A percentile compares a stretch with the other conserved stretches of the same genome.
These are phyloP conservation scores for Lepidopterella palustris DNA, from an alignment of 495 filamentous ascomycete species.

Conservation along the genomic window DNA sequence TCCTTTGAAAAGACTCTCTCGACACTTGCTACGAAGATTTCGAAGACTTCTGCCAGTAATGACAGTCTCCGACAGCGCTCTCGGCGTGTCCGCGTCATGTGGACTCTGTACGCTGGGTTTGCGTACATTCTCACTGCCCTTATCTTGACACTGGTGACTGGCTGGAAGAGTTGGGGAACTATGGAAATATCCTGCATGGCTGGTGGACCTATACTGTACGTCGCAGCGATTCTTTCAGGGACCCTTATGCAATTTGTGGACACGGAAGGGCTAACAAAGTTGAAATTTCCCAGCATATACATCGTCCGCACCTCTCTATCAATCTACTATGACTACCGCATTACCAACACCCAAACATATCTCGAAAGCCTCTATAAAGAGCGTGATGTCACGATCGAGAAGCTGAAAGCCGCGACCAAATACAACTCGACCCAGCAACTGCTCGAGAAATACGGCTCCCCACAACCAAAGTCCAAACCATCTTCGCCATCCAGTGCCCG, in stretches of 20 bases:
- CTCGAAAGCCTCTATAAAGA: constrained; percentile 70
- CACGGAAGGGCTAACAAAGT: background rate
- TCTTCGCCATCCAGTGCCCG: constrained; percentile 42
- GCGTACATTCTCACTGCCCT: constrained; percentile 81
- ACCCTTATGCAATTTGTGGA: background rate
- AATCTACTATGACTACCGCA: constrained; percentile 74
- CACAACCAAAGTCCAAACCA: constrained; percentile 15
- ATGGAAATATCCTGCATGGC: constrained; percentile 69
- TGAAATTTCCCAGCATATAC: constrained; percentile 52
- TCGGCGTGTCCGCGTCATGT: constrained; percentile 75
- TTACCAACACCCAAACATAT: constrained; percentile 56
- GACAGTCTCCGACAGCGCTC: constrained; percentile 62
- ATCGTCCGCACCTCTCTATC: constrained; percentile 52
- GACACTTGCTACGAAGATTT: constrained; percentile 72
- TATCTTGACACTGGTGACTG: constrained; percentile 73
- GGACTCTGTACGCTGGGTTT: constrained; percentile 83
- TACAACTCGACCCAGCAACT: constrained; percentile 92
- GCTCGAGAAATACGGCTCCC: constrained; percentile 79
- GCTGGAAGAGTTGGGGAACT: constrained; percentile 70
- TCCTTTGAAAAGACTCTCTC: constrained; percentile 88
- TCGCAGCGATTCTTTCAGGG: too few relatives aligned
- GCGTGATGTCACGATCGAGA: constrained; percentile 80
- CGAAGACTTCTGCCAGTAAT: constrained; percentile 60
- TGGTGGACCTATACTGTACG: constrained; percentile 73
- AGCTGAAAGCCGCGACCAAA: constrained; percentile 87